Base-by-base conservation (phyloP, 805 yeast species). In the Ogataea glucozyma region DNA sequence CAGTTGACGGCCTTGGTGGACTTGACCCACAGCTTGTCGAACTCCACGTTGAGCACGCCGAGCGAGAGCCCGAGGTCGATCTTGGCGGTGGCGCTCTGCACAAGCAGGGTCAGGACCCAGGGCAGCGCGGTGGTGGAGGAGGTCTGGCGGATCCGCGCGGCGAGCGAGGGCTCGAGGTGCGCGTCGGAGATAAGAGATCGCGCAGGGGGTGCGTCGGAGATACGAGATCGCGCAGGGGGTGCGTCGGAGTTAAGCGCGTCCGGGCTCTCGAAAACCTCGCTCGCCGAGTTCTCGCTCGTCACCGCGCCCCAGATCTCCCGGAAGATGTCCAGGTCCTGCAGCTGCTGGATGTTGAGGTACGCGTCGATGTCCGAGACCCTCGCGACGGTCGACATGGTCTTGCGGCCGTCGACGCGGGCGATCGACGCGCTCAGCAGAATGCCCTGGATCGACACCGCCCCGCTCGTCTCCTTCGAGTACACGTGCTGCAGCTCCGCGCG, bases 401-500 rank as follows among this genome's bases (percentile, higher is more conserved):
- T 75, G 11, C 69, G 55, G 4, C 49, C 54, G 4, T 53, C 40
- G 0, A 70, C 66, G 31, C 71, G 72, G 0, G 75, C 70, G 26
- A 82, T 57, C 14, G 77, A 66, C n/a, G 76, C 70, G 4, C 73
- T 72, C 10, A 79, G 23, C 35, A 79, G 56, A 9, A 83, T 58
- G 31, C 72, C 68, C 13, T 78, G 71, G 7, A 79, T 48, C 1
- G 59, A 52, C 21, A 87, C 61, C 3, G 85, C 81, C 0, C 95
- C 95, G 69, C 96, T 88, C 0, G 85, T 75, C 49, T 88, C 96
- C 48, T 96, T 77, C 0, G 98, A 91, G 58, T 88, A 93, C 12
- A 87, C 81, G 62, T 93, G 99, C 56, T 88, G 96, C 26, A 93
- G 66, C 0, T 90, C 81, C 0, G 91, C 85, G 16, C 76, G 70